These are phyloP conservation scores for Lentinus polychrous DNA, from an alignment of 1,284 basidiomycete genomes.

Conservation along the genomic window DNA sequence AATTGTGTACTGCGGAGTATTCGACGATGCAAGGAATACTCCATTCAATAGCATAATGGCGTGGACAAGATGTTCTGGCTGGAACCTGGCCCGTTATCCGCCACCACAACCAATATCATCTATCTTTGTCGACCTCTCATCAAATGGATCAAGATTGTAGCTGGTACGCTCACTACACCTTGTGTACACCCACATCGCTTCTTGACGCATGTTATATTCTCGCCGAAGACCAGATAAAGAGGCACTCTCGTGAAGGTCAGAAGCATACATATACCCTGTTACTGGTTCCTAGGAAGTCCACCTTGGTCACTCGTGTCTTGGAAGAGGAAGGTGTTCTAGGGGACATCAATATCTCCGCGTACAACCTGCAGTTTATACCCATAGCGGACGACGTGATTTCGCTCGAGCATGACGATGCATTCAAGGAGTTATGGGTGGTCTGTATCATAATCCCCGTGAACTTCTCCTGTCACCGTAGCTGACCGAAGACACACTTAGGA, in stretches of 20 bases:
- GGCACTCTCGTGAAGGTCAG: conserved; percentile 57
- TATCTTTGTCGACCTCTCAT: conserved; percentile 91
- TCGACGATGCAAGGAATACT: neutral
- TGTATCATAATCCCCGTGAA: too few species aligned
- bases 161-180: conserved; percentile 68
- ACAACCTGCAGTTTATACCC: conserved; percentile 91
- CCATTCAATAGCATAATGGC: conserved; percentile 74
- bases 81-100: conserved; percentile 79
- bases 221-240: conserved; percentile 80
- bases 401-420: conserved; percentile 77
- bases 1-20: too few species aligned
- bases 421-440: conserved; percentile 84
- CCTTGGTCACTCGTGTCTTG: conserved; percentile 75
- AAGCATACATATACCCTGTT: conserved; percentile 86
- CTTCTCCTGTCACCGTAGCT: too few species aligned
- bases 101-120: conserved; percentile 84
- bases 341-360: conserved; percentile 79
- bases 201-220: conserved; percentile 10
- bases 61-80: conserved; percentile 99
- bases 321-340: conserved; percentile 92
- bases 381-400: conserved; percentile 88
- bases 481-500: too few species aligned
- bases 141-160: conserved; percentile 82
- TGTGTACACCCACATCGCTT: conserved; percentile 1
- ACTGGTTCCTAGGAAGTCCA: conserved; percentile 84